Percentiles rank a stretch among this genome's conserved stretches.
These are phyloP conservation scores for Thermothelomyces thermophilus DNA, from an alignment of 2,329 filamentous ascomycete genomes.

Conservation along the genomic window DNA sequence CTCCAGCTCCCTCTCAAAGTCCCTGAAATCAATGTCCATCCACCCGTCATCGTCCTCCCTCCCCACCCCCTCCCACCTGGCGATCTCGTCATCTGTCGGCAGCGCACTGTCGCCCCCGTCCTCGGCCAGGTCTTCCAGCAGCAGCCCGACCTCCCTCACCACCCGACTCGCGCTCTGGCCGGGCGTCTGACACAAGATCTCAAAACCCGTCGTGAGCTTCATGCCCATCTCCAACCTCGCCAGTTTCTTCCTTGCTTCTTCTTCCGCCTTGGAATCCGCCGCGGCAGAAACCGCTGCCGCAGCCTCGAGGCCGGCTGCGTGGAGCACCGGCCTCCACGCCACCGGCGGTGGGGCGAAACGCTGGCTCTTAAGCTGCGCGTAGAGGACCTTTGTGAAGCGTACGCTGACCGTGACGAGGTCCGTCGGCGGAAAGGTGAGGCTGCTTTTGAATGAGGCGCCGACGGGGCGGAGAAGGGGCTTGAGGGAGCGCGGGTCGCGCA, in stretches of 20 bases:
- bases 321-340: conserved; percentile 39
- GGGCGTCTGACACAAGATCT: conserved; percentile 70
- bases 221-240: conserved; percentile 65
- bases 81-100: conserved; percentile 68
- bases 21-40: conserved; percentile 85
- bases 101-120: conserved; percentile 59
- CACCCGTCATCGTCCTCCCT: conserved; percentile 81
- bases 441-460: conserved; percentile 34
- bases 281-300: background rate
- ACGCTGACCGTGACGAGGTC: conserved; percentile 76
- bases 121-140: conserved; percentile 67
- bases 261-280: background rate
- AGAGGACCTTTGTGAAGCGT: conserved; percentile 81
- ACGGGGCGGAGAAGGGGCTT: conserved; percentile 52
- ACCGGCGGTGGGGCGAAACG: conserved; percentile 62
- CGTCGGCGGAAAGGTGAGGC: conserved; percentile 61
- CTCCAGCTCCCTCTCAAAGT: conserved; percentile 76
- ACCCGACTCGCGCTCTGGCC: conserved; percentile 61
- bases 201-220: conserved; percentile 85
- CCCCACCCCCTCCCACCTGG: conserved; percentile 53
- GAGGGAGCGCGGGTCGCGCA: conserved; percentile 73
- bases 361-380: conserved; percentile 84
- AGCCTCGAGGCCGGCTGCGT: conserved; percentile 24
- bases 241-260: conserved; percentile 21
- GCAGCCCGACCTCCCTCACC: conserved; percentile 67